Percentiles rank a stretch among this genome's conserved stretches.
Conservation (phyloP, 2,329 filamentous ascomycete species). For the Fusarium sp. region DNA sequence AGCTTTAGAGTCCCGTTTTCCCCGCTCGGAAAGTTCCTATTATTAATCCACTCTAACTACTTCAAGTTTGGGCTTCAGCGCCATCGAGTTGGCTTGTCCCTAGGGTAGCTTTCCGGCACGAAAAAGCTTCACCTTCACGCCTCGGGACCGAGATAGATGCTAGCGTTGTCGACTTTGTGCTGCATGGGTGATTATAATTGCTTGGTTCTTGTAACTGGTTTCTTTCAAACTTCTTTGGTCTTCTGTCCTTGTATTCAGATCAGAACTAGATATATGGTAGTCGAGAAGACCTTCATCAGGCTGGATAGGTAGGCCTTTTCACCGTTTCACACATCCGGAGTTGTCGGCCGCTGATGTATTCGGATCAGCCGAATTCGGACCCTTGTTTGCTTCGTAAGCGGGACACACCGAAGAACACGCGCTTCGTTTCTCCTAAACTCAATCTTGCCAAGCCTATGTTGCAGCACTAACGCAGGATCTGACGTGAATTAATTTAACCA, state of each 20-base stretch:
- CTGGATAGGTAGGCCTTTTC: no score
- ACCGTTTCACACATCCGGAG: background rate
- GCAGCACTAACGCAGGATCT: background rate
- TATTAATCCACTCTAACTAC: background rate
- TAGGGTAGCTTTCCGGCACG: background rate
- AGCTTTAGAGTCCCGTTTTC: background rate
- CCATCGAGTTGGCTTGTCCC: background rate
- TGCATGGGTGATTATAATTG: no score
- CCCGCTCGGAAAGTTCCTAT: background rate
- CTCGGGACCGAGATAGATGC: background rate
- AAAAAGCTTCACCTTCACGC: background rate
- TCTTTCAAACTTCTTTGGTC: no score
- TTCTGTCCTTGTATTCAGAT: no score
- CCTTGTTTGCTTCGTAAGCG: background rate
- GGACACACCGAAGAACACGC: background rate
- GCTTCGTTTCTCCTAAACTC: background rate
- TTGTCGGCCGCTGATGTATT: background rate
- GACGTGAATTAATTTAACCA: background rate
- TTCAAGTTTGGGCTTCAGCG: background rate
- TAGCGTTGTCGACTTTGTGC: background rate
- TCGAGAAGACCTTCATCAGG: no score
- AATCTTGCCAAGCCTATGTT: background rate
- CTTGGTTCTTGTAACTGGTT: no score
- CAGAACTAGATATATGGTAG: background rate
- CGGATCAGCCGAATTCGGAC: background rate